Conservation (phyloP, 2,329 filamentous ascomycete species). For the Fusarium guadeloupense region DNA sequence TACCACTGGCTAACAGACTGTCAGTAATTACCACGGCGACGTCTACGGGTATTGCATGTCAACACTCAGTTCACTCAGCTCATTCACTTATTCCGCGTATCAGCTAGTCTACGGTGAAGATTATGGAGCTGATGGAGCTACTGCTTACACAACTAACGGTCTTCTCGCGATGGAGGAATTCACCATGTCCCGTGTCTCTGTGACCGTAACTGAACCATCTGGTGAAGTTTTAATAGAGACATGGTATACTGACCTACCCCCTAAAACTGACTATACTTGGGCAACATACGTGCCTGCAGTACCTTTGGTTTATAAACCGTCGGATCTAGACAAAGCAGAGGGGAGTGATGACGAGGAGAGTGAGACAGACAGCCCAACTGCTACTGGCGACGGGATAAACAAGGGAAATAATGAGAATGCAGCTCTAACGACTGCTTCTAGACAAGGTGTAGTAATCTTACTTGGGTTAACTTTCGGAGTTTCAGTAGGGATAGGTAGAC, state of each 20-base stretch:
- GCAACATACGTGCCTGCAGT: slow-evolving; percentile 9
- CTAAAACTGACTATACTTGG: background rate
- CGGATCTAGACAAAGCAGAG: background rate
- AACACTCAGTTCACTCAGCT: background rate
- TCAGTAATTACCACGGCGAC: slow-evolving; percentile 1
- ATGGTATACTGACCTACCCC: background rate
- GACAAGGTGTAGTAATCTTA: background rate
- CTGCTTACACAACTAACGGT: too few relatives aligned
- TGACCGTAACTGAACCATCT: too few relatives aligned
- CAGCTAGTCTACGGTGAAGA: background rate
- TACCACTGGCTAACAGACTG: background rate
- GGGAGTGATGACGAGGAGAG: background rate
- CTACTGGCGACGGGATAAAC: too few relatives aligned
- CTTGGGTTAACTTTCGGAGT: slow-evolving; percentile 4
- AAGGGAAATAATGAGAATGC: background rate
- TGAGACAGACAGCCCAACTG: background rate
- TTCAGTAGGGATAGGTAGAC: slow-evolving; percentile 4
- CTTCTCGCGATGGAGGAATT: background rate
- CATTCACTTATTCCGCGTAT: background rate
- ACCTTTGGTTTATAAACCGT: background rate
- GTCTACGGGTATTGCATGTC: background rate
- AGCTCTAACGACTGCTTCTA: background rate
- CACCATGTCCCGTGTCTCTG: background rate
- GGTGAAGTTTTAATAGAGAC: background rate
- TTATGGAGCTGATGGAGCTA: background rate